Evolutionary conservation across 768 basidiomycete species (phyloP), one percentile per base, ranked within the genome.

Genomic region (Galerina sulciceps): DNA sequence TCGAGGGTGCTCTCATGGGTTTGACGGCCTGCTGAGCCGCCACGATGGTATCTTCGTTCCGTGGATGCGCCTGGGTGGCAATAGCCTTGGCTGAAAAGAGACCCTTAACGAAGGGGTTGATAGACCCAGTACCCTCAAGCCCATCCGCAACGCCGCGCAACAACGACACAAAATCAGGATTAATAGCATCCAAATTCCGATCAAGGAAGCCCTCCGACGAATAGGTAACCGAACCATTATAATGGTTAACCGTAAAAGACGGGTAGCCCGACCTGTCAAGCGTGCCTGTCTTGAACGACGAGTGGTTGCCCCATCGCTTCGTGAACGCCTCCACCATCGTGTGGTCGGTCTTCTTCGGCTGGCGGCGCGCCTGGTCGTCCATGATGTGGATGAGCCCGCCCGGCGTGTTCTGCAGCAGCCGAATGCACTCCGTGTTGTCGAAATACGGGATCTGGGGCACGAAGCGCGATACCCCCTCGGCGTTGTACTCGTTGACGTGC

Each of bases 341-440:
- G 53, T 89, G 84, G 66, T 96, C 94, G 2, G 89, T 96, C 85
- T 96, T 95, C 76, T 94, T 96, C 58, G 86, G 89, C 56, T 85
- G 83, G 38, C 91, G 82, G 11, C 90, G 83, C 1, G 95, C 91
- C 73, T 97, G 95, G 69, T 99, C 96, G 69, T 99, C 96, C 90
- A 98, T 93, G 73, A 99, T 98, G 67, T 96, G 94, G 53, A 98
- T 87, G 34, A 99, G 79, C 1, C 97, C 97, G 10, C 95, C 96
- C 1, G 93, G 94, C 54, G 79, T 80, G 68, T 93, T 89, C 69
- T 94, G 90, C 41, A 99, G 76, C 31, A 99, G 79, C 8, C 93
- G 85, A 31, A 99, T 74, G 64, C 93, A 94, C 69, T 98, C 96
- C 10, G 89, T 72, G 71, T 98, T 99, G 75, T 96, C 93, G 70